Conservation (phyloP, 116 monocot genomes). For the Cymodocea nodosa region DNA sequence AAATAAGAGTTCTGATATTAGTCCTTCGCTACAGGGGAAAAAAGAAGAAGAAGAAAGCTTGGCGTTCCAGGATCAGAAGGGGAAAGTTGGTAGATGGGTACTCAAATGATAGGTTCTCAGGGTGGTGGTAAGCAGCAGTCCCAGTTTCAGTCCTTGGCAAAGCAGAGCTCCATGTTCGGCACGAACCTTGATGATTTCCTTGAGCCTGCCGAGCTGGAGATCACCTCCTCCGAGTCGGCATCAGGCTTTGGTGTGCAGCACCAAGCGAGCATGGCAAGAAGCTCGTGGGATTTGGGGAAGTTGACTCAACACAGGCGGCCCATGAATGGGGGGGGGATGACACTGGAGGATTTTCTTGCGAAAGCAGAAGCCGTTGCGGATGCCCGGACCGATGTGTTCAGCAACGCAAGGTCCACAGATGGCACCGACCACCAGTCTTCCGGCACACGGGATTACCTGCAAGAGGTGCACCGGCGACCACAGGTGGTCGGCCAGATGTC, state of each 20-base stretch:
- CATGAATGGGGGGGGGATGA: constrained; percentile 37
- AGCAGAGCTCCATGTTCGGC: constrained; percentile 50
- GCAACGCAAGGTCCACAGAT: neutral
- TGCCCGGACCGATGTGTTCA: neutral
- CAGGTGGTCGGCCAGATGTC: constrained; percentile 1
- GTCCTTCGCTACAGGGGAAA: too few species aligned
- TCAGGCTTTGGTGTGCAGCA: too few species aligned
- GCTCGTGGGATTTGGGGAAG: neutral
- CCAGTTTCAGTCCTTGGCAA: constrained; percentile 9
- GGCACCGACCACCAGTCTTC: neutral
- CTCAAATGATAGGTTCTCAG: constrained; percentile 5
- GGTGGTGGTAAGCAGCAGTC: constrained; percentile 10
- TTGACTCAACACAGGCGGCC: neutral
- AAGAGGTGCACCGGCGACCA: constrained; percentile 3
- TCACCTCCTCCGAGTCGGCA: neutral
- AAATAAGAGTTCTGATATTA: too few species aligned
- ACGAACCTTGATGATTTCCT: constrained; percentile 47
- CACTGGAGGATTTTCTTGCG: constrained; percentile 58
- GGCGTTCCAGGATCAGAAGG: neutral
- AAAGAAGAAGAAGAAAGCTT: too few species aligned
- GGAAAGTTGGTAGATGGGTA: constrained; percentile 1
- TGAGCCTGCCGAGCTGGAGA: constrained; percentile 7
- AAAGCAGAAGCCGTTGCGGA: constrained; percentile 6
- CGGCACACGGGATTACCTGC: neutral
- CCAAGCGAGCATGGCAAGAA: neutral